Base-by-base conservation (phyloP, 2,329 filamentous ascomycete genomes). In the Fusarium sp. region DNA sequence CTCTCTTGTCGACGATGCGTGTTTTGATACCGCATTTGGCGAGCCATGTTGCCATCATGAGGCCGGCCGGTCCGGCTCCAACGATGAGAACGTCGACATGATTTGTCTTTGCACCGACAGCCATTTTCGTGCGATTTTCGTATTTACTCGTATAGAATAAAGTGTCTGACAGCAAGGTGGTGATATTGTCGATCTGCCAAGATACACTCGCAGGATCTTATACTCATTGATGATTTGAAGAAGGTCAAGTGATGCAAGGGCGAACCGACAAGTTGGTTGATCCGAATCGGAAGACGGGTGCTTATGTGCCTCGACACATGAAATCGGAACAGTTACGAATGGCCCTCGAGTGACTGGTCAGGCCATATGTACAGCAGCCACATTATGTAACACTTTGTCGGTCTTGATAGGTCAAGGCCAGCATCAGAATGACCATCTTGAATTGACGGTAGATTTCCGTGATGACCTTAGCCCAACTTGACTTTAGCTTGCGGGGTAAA, bases 1-100 rank as follows among this genome's bases (percentile, higher is more conserved):
- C 71, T 30, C 69, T 58, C 39, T 72, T 72, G 26, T 72, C 70
- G 1, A 72, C 38, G 2, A 72, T 62, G 13, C 70, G 69, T 6
- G 70, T 67, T 24, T 66, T 72, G 56, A 72, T 63, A 10, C 70
- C 69, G 9, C 60, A 72, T 30, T 41, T 62, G 11, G 60, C 53
- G 5, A 62, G 60, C 60, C 53, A 62, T 10, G 60, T 62, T 8
- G 60, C 60, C 60, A 59, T 62, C 60, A 62, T 62, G 5, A 62
- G 48, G 2, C 60, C 60, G 15, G 60, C 60, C 2, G 53, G 60
- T 9, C 60, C 60, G 5, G 60, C 60, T 14, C 60, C 60, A 16
- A 62, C 53, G 12, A 62, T 62, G 9, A 62, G 60, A 9, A 62
- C 60, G 4, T 62, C 60, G 7, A 62, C 53, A 48, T 59, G 41